A percentile compares a stretch with the other conserved stretches of the same genome.
Conservation (phyloP, 2,329 filamentous ascomycete genomes). For the Cucurbitaria berberidis region DNA sequence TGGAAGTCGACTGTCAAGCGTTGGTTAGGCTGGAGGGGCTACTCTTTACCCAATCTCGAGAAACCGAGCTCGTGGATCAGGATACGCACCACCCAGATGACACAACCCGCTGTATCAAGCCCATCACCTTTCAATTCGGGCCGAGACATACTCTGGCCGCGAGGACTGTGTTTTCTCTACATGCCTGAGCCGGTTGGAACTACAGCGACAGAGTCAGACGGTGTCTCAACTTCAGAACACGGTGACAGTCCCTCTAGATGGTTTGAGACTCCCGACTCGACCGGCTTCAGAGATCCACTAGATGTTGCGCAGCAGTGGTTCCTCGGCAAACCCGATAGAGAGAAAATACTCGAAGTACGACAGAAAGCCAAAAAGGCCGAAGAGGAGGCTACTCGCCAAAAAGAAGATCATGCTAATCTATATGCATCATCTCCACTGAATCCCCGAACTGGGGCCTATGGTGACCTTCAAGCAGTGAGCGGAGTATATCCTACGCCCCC, state of each 20-base stretch:
- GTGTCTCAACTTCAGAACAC: not conserved
- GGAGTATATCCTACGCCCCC: slow-evolving; percentile 52
- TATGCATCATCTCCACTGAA: slow-evolving; percentile 49
- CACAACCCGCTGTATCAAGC: slow-evolving; percentile 15
- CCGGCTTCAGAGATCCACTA: slow-evolving; percentile 45
- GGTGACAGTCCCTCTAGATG: slow-evolving; percentile 28
- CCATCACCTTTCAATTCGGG: slow-evolving; percentile 16
- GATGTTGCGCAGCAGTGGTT: slow-evolving; percentile 48
- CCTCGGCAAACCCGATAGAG: slow-evolving; percentile 41
- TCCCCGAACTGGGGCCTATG: slow-evolving; percentile 40
- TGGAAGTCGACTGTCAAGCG: slow-evolving; percentile 44
- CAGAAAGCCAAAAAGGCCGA: slow-evolving; percentile 54
- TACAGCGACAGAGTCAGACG: not conserved
- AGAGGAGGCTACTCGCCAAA: slow-evolving; percentile 52
- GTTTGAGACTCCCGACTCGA: slow-evolving; percentile 36
- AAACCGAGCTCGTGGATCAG: slow-evolving; percentile 39
- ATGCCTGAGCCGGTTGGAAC: slow-evolving; percentile 1
- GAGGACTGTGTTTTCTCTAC: slow-evolving; percentile 42
- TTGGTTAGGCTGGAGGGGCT: slow-evolving; percentile 46
- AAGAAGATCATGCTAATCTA: slow-evolving; percentile 36
- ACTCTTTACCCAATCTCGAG: slow-evolving; percentile 33
- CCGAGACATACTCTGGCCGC: slow-evolving; percentile 47
- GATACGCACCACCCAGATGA: slow-evolving; percentile 30
- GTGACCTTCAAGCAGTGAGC: slow-evolving; percentile 44
- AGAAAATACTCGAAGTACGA: slow-evolving; percentile 44